Base-by-base conservation (phyloP, 495 filamentous ascomycete genomes). In the Massariosphaeria phaeospora region DNA sequence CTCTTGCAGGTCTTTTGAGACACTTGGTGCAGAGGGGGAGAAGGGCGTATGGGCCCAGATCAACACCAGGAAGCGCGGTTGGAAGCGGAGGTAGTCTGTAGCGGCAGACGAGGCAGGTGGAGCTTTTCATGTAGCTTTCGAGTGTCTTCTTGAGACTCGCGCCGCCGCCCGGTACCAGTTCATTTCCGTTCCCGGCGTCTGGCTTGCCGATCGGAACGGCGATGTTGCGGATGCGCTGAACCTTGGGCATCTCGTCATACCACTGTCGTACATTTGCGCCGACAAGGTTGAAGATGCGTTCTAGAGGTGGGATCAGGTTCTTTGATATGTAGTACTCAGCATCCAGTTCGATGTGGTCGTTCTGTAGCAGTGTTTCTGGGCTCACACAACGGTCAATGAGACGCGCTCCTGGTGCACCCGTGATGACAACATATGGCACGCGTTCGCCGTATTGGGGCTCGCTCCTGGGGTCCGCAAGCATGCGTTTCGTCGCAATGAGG, bases 181-280 rank as follows among this genome's bases (percentile, higher is more conserved):
- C 29, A 29, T 57, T 48, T 46, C 51, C 59, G 66, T 29, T 45
- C 43, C 56, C 24, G 27, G 12, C 36, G 50, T 44, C 64, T 61
- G 25, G 66, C 67, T 59, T 82, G 79, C 27, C 84, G 65, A 38
- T 76, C 75, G 24, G 81, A 17, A 57, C 12, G 3, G 34, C 26
- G 27, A 71, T 49, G 26, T 50, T 57, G 2, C 71, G 78, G 31
- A 91, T 80, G 2, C 84, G 79, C 61, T 88, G 88, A 29, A 88
- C 76, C 67, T 94, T 95, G 20, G 93, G 93, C 89, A 96, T 95
- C 69, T 95, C 89, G 48, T 95, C 90, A 56, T 90, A 97, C 93
- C 93, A 98, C 49, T 80, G 76, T 13, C 86, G 76, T 11, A 97
- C 86, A 68, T 94, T 94, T 17, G 90, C 93, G 26, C 93, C 93